Evolutionary conservation across 495 filamentous ascomycete species (phyloP).

Genomic region (Neurospora pannonica): DNA sequence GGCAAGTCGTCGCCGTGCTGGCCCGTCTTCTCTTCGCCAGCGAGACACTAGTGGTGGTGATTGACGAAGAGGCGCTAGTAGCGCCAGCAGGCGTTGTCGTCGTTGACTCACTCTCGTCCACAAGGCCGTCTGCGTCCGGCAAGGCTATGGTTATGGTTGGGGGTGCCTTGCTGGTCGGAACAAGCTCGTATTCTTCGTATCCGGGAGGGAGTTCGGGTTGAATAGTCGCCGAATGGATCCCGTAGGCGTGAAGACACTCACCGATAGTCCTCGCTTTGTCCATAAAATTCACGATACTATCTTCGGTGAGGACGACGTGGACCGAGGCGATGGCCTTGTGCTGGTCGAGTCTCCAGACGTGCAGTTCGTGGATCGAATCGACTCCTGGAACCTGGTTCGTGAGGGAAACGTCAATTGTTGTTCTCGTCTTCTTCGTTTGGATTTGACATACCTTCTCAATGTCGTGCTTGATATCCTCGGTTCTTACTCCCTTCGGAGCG

Average conservation of each 20-base stretch:
- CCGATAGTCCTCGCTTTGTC: slow-evolving; percentile 61
- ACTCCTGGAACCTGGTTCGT: slow-evolving; percentile 57
- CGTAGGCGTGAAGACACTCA: slow-evolving; percentile 82
- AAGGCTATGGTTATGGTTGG: not conserved
- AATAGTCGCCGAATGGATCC: slow-evolving; percentile 85
- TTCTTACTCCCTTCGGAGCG: slow-evolving; percentile 62
- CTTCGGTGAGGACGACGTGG: slow-evolving; percentile 67
- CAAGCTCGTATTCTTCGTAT: not conserved
- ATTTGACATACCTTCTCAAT: slow-evolving; percentile 46
- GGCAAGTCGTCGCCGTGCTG: not conserved
- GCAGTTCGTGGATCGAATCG: slow-evolving; percentile 76
- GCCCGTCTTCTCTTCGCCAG: not conserved
- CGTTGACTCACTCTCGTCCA: not conserved
- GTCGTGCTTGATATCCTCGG: slow-evolving; percentile 83
- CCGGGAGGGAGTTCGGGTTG: slow-evolving; percentile 58
- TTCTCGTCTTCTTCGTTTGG: not conserved
- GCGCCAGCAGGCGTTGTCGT: not conserved
- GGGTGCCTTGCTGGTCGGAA: not conserved
- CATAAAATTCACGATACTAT: slow-evolving; percentile 61
- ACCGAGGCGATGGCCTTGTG: slow-evolving; percentile 80
- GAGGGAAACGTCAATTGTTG: not conserved
- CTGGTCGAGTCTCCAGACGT: slow-evolving; percentile 89
- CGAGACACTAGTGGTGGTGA: not conserved
- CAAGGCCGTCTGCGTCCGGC: not conserved
- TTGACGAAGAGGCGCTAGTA: not conserved